Conservation (phyloP, 805 yeast genomes). For the Saturnispora hagleri region DNA sequence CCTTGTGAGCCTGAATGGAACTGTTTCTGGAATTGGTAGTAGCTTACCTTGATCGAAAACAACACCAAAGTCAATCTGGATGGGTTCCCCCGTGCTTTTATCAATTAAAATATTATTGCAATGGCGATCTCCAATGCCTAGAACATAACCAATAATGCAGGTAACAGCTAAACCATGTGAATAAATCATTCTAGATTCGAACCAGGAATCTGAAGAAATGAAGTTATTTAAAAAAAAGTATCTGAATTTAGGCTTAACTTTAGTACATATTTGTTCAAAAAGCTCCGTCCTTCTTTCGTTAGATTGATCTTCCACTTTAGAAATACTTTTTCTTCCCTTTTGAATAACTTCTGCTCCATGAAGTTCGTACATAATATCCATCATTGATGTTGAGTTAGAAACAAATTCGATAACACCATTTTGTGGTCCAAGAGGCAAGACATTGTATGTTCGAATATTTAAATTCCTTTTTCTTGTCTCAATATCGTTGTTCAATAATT, state of each 20-base stretch:
- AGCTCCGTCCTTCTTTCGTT: constrained; percentile 34
- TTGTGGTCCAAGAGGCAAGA: constrained; percentile 79
- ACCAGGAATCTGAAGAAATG: constrained; percentile 66
- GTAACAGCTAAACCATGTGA: constrained; percentile 74
- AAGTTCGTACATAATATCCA: constrained; percentile 55
- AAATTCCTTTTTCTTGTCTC: constrained; percentile 50
- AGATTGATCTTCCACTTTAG: constrained; percentile 40
- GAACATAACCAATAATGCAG: constrained; percentile 77
- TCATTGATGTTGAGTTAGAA: constrained; percentile 58
- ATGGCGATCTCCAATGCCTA: constrained; percentile 95
- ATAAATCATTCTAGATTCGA: constrained; percentile 50
- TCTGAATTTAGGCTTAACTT: constrained; percentile 59
- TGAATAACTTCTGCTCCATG: constrained; percentile 50
- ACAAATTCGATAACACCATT: constrained; percentile 92
- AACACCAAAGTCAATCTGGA: constrained; percentile 93
- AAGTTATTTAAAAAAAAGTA: constrained; percentile 63
- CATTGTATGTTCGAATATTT: constrained; percentile 74
- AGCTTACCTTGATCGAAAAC: constrained; percentile 91
- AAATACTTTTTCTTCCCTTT: constrained; percentile 59
- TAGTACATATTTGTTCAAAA: constrained; percentile 38
- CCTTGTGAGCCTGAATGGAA: constrained; percentile 85
- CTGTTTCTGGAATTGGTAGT: constrained; percentile 81
- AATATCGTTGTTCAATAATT: constrained; percentile 45
- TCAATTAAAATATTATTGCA: constrained; percentile 86
- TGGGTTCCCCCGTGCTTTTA: constrained; percentile 74